Percentiles rank a stretch among this genome's conserved stretches.
Conservation (phyloP, 768 basidiomycete species). For the Hebeloma cylindrosporum region DNA sequence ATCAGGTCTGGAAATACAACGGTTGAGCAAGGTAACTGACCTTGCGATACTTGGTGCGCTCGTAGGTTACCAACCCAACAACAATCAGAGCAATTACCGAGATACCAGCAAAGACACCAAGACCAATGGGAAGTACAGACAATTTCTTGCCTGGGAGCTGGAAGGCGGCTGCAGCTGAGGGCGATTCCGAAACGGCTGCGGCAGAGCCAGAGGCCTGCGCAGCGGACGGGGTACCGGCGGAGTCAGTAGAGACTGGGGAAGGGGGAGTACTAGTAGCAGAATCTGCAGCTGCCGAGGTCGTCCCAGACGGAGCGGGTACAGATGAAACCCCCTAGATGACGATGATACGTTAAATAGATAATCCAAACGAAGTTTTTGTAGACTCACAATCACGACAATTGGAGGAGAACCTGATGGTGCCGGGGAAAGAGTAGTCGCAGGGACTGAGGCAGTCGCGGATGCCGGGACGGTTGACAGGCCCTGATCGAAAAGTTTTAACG, state of each 20-base stretch:
- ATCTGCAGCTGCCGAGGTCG: slow-evolving; percentile 22
- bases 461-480: slow-evolving; percentile 18
- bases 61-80: slow-evolving; percentile 82
- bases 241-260: slow-evolving; percentile 19
- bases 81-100: slow-evolving; percentile 81
- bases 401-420: slow-evolving; percentile 10
- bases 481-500: slow-evolving; percentile 8
- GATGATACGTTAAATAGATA: background rate
- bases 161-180: slow-evolving; percentile 46
- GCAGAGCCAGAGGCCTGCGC: slow-evolving; percentile 24
- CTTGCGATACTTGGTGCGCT: slow-evolving; percentile 85
- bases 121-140: slow-evolving; percentile 77
- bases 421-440: slow-evolving; percentile 11
- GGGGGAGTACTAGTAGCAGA: slow-evolving; percentile 10
- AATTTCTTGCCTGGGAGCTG: slow-evolving; percentile 70
- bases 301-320: slow-evolving; percentile 12
- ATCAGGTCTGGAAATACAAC: background rate
- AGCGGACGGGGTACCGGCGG: slow-evolving; percentile 12
- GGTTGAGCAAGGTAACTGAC: slow-evolving; percentile 37
- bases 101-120: slow-evolving; percentile 83
- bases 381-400: slow-evolving; percentile 13
- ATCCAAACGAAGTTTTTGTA: no score
- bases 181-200: slow-evolving; percentile 34
- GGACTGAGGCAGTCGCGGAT: slow-evolving; percentile 12
- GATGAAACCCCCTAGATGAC: slow-evolving; percentile 13